Base-by-base conservation (phyloP, 306 rosid species). In the Casuarina cunninghamiana region DNA sequence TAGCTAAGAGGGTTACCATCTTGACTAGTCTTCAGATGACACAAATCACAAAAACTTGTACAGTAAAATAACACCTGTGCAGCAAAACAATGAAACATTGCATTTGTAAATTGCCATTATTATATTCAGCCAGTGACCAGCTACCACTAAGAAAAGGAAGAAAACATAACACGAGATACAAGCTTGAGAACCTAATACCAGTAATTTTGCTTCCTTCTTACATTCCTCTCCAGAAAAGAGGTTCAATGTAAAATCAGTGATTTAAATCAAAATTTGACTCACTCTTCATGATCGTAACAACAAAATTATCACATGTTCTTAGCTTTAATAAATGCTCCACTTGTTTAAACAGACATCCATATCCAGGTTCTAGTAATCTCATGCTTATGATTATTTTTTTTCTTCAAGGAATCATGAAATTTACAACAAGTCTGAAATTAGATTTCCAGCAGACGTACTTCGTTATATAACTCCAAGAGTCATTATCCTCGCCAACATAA, bases 1-100 rank as follows among this genome's bases (percentile, higher is more conserved):
- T 2, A 37, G 53, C 54, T 17, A 4, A 17, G 1, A 4, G 45
- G 77, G 84, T 83, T 74, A 85, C 97, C 93, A 94, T 93, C 86
- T 88, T 89, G 91, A 54, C 84, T 57, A 60, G 80, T 77, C 55
- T 79, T 73, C 32, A 55, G 11, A 77, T 57, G 50, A 50, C 72
- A 67, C 82, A 71, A 51, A 82, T 63, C 58, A 75, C 8, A 4
- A 2, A 3, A 19, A 51, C 63, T 2, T 74, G 73, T 32, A 74
- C 53, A 58, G 21, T 71, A 77, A 78, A 57, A 12, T 60, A 17
- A 45, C 10, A 43, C 17, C 17, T 57, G 70, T 17, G 62, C 51
- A 21, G 42, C 48, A 57, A 71, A 60, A 53, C 55, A 84, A 53
- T 12, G 7, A 53, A 53, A 53, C 21, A 16, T 16, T 17, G 19